Percentiles rank a stretch among this genome's conserved stretches.
These are phyloP conservation scores for Suillus subluteus DNA, from an alignment of 768 basidiomycete genomes.

Conservation along the genomic window DNA sequence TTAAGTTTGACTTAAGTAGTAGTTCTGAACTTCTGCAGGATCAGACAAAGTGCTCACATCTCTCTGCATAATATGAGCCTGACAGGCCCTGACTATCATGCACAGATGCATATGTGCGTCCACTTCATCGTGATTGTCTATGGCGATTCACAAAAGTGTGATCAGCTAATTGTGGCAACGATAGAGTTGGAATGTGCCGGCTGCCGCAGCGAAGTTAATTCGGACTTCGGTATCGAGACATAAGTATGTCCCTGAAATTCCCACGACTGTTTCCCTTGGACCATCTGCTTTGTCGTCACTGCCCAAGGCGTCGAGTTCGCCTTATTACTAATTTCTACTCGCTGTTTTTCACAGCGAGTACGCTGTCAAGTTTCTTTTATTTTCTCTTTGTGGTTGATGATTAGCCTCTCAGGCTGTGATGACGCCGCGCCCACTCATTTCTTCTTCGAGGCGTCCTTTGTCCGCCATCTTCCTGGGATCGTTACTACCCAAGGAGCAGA, in stretches of 20 bases:
- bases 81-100: background rate
- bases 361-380: slow-evolving; percentile 13
- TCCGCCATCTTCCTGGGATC: slow-evolving; percentile 63
- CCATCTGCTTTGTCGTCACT: slow-evolving; percentile 14
- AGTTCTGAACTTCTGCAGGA: background rate
- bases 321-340: slow-evolving; percentile 26
- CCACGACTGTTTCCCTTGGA: slow-evolving; percentile 29
- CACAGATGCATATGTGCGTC: background rate
- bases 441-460: slow-evolving; percentile 55
- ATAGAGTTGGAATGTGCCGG: background rate
- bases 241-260: slow-evolving; percentile 23
- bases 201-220: background rate
- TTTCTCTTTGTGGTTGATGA: slow-evolving; percentile 31
- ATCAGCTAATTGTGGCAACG: background rate
- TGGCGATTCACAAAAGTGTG: background rate
- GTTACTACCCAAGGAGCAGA: slow-evolving; percentile 42
- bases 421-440: slow-evolving; percentile 51
- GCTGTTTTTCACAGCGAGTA: slow-evolving; percentile 28
- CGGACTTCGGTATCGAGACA: slow-evolving; percentile 26
- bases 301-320: slow-evolving; percentile 21
- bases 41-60: background rate
- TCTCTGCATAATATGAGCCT: background rate
- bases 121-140: background rate
- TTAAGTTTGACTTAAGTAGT: too few species aligned
- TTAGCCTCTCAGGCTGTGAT: slow-evolving; percentile 38